Conservation (phyloP, 768 basidiomycete species). For the Suillus tomentosus region DNA sequence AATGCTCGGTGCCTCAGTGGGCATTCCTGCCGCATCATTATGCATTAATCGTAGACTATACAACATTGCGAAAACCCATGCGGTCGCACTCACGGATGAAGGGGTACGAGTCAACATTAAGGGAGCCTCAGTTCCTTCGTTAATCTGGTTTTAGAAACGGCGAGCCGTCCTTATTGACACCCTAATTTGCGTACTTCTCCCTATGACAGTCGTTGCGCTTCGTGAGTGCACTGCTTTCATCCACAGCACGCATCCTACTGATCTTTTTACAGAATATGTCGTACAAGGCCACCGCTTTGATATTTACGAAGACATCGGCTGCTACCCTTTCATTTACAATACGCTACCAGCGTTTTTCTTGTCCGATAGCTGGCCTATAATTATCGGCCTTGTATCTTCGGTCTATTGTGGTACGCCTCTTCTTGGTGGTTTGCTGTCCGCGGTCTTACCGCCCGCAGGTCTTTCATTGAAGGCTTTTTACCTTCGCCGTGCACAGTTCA, state of each 20-base stretch:
- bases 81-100: conserved; percentile 16
- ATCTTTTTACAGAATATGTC: conserved; percentile 25
- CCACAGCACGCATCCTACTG: not conserved
- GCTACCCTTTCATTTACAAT: conserved; percentile 13
- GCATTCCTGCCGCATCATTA: conserved; percentile 53
- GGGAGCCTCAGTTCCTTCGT: conserved; percentile 1
- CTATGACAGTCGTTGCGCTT: conserved; percentile 38
- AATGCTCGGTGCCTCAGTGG: conserved; percentile 45
- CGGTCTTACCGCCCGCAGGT: conserved; percentile 5
- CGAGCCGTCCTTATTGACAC: conserved; percentile 35
- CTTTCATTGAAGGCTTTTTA: conserved; percentile 35
- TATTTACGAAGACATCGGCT: conserved; percentile 35
- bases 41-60: conserved; percentile 70
- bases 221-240: conserved; percentile 25
- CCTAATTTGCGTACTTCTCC: conserved; percentile 38
- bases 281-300: conserved; percentile 38
- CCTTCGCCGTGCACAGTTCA: conserved; percentile 37
- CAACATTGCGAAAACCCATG: conserved; percentile 43
- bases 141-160: conserved; percentile 30
- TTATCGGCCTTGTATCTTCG: conserved; percentile 30
- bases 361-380: conserved; percentile 28
- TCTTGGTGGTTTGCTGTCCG: not conserved
- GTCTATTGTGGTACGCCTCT: conserved; percentile 30
- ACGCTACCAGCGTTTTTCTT: conserved; percentile 27
- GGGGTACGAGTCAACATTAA: conserved; percentile 31